Evolutionary conservation across 345 rosid species (phyloP).

Genomic region (Gossypium mustelinum): DNA sequence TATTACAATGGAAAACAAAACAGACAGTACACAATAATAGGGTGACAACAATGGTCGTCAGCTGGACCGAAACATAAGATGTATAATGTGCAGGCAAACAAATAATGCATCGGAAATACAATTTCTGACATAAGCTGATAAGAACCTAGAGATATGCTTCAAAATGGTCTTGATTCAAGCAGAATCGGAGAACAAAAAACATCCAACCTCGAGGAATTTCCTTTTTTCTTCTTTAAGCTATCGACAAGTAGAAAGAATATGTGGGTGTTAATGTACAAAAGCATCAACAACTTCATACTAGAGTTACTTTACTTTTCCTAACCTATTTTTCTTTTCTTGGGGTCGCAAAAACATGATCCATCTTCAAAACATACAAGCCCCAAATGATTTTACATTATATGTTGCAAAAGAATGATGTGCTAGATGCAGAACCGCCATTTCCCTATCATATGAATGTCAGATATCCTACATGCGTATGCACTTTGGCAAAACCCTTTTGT

Average conservation of each 20-base stretch:
- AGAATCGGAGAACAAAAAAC: neutral
- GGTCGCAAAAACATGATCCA: conserved; percentile 14
- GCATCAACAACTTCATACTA: neutral
- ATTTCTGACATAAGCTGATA: neutral
- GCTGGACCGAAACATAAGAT: neutral
- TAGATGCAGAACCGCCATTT: conserved; percentile 4
- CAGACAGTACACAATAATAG: too few species aligned
- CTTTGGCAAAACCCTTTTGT: neutral
- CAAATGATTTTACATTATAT: conserved; percentile 28
- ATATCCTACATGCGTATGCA: conserved; percentile 20
- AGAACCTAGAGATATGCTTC: neutral
- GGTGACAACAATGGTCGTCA: neutral
- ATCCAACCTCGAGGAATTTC: neutral
- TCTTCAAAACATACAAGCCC: conserved; percentile 20
- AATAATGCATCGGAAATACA: neutral
- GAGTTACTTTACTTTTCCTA: neutral
- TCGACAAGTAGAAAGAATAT: conserved; percentile 42
- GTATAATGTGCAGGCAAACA: neutral
- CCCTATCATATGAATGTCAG: conserved; percentile 13
- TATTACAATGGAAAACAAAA: too few species aligned
- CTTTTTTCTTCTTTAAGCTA: conserved; percentile 24
- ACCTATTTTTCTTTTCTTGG: neutral
- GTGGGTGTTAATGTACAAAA: conserved; percentile 37
- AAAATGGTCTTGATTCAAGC: neutral
- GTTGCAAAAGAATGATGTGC: conserved; percentile 34